Base-by-base conservation (phyloP, 345 rosid species). In the Dimocarpus longan region DNA sequence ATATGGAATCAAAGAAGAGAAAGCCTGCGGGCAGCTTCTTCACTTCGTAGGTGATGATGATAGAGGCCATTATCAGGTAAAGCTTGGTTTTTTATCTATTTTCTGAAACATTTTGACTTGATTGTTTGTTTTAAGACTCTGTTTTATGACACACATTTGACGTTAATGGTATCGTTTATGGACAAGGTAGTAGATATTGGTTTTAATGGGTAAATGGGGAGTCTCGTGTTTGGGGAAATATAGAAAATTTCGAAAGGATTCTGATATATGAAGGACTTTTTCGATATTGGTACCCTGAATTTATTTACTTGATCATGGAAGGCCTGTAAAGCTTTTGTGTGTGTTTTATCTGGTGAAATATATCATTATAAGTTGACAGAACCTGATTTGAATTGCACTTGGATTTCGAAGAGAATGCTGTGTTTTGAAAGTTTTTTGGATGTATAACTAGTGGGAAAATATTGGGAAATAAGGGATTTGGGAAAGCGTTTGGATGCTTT, bases 1-100 rank as follows among this genome's bases (percentile, higher is more conserved):
- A 16, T 90, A 85, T 39, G 93, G 95, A 42, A 79, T 89, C 60
- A 72, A 70, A 13, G 86, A 83, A 78, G 57, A 32, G 42, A 86
- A 78, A 62, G 89, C 83, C 40, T 54, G 76, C 28, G 97, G 93
- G 37, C 77, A 83, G 37, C 59, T 92, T 9, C 62, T 85, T 82
- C 92, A 95, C 79, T 93, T 91, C 77, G 73, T 85, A 69, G 92
- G 89, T 78, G 80, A 42, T 79, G 80, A 46, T 79, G 79, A 52
- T 22, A 64, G 44, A 69, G 94, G 85, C 68, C 78, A 80, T 79
- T 84, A 79, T 80, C 89, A 87, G 98, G 98, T 91, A 79, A 60
- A 60, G 65, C 28, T 60, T 13, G 10, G 5, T 0, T 7, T 22
- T 60, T 60, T 3, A 24, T n/a, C 32, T 24, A 21, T 7, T 69